Conservation (phyloP, 345 rosid species). For the Citrus maxima region DNA sequence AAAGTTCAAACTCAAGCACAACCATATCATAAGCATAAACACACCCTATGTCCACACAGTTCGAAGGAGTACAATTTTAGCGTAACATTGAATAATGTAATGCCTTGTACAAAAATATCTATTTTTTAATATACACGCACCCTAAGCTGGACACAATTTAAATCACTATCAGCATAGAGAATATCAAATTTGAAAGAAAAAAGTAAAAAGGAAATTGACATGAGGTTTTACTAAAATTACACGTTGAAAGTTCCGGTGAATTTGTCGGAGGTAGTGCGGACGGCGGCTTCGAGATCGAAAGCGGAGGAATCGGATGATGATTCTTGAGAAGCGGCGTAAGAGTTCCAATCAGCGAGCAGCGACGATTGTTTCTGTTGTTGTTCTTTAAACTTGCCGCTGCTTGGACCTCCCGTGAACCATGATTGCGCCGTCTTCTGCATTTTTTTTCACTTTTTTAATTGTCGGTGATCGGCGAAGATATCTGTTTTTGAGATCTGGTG, state of each 20-base stretch:
- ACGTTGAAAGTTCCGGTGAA: conserved; percentile 32
- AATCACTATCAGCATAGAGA: too few relatives aligned
- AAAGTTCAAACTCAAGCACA: not conserved
- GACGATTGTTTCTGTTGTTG: conserved; percentile 22
- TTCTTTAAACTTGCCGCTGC: conserved; percentile 22
- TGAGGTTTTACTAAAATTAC: conserved; percentile 1
- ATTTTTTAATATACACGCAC: too few relatives aligned
- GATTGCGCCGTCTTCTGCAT: conserved; percentile 50
- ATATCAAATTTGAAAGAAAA: not conserved
- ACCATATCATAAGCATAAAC: too few relatives aligned
- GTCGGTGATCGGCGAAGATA: not conserved
- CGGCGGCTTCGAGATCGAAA: conserved; percentile 55
- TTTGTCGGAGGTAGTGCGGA: conserved; percentile 30
- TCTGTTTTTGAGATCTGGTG: not conserved
- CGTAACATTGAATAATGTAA: too few relatives aligned
- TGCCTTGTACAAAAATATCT: too few relatives aligned
- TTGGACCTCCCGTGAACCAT: conserved; percentile 44
- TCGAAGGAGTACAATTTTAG: not conserved
- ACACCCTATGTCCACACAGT: not conserved
- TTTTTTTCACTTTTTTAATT: not conserved
- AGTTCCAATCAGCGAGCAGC: conserved; percentile 55
- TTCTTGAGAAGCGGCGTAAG: conserved; percentile 49
- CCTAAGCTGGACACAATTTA: too few relatives aligned
- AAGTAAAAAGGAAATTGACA: not conserved
- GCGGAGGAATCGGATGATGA: conserved; percentile 16